phyloP scores from a whole-genome alignment of 768 basidiomycete genomes.

The Hygrophoropsis aurantiaca region DNA sequence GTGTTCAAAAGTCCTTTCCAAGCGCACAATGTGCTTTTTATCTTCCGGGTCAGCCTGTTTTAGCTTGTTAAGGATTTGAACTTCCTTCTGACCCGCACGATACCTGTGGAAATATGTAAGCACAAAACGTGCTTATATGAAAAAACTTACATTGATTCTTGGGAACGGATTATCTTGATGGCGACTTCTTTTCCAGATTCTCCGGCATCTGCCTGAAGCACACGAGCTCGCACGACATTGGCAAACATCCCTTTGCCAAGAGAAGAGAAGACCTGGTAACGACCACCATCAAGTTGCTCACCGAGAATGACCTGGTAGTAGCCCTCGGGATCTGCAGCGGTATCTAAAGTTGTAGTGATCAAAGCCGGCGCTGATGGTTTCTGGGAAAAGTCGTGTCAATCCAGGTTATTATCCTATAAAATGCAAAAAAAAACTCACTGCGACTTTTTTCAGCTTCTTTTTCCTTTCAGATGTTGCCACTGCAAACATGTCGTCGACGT shows the following conservation, averaged over 20 bases:
- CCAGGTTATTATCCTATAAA: background rate
- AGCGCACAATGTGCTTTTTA: conserved; percentile 93
- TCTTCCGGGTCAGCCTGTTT: conserved; percentile 91
- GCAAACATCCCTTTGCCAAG: conserved; percentile 99
- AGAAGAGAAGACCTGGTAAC: conserved; percentile 92
- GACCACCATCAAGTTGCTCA: conserved; percentile 87
- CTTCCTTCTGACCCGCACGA: conserved; percentile 92
- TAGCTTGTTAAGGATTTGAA: conserved; percentile 83
- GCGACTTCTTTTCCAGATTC: conserved; percentile 78
- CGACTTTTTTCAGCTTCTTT: conserved; percentile 60
- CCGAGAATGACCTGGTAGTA: conserved; percentile 95
- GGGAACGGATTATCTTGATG: conserved; percentile 94
- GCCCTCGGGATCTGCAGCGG: conserved; percentile 91
- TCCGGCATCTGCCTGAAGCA: conserved; percentile 62
- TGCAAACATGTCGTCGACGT: conserved; percentile 96
- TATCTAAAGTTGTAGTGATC: conserved; percentile 80
- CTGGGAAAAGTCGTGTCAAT: conserved; percentile 23
- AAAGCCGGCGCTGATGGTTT: conserved; percentile 57
- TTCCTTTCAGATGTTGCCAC: conserved; percentile 48
- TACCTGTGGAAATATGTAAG: conserved; percentile 55
- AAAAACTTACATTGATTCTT: conserved; percentile 86
- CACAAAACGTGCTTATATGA: conserved; percentile 2
- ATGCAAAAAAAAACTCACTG: conserved; percentile 36
- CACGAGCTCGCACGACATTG: conserved; percentile 88
- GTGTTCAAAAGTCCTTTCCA: conserved; percentile 95